Conservation (phyloP, 176 grass and related monocot species). For the Phragmites australis region DNA sequence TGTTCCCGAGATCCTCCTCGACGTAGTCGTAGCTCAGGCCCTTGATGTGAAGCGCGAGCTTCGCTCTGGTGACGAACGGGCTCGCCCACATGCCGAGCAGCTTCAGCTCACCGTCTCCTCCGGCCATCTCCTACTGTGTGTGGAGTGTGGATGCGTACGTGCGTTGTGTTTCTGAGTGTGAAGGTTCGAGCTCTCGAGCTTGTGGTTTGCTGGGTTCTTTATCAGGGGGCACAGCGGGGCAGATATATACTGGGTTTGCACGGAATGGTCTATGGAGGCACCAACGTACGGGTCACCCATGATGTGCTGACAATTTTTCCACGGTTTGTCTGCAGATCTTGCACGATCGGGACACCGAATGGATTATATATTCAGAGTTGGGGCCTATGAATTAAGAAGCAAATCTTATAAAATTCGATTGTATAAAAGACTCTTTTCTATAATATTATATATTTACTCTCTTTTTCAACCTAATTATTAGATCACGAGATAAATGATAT, state of each 20-base stretch:
- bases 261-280: background rate
- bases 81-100: slow-evolving; percentile 41
- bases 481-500: no score
- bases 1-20: slow-evolving; percentile 48
- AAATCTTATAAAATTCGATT: no score
- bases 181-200: background rate
- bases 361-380: no score
- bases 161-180: background rate
- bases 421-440: no score
- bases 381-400: no score
- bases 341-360: no score
- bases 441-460: no score
- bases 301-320: background rate
- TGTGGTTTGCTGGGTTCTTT: background rate
- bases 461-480: no score
- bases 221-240: no score
- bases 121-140: slow-evolving; percentile 12
- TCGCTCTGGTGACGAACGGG: slow-evolving; percentile 35
- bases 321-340: no score
- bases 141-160: background rate
- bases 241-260: no score
- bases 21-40: slow-evolving; percentile 50
- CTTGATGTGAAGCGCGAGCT: slow-evolving; percentile 55
- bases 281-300: background rate
- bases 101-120: slow-evolving; percentile 26